Percentiles rank a stretch among this genome's conserved stretches.
phyloP scores from a whole-genome alignment of 345 rosid genomes.

The Mallotus nudiflorus region DNA sequence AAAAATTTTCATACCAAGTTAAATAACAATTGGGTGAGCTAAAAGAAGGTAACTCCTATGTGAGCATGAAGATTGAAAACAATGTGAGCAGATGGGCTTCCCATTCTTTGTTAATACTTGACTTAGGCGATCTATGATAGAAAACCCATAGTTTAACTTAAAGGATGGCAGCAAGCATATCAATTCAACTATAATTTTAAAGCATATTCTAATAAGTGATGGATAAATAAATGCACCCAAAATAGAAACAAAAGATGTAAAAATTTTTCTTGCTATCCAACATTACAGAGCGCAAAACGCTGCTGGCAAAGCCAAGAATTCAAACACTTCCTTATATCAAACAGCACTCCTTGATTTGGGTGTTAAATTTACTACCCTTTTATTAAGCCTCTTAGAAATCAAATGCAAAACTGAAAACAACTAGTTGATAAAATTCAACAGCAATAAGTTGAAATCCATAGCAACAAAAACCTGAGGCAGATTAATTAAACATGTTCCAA shows the following conservation, averaged over 20 bases:
- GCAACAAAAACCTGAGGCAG: background rate
- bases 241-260: background rate
- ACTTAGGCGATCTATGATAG: background rate
- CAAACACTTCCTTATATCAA: background rate
- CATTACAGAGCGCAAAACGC: background rate
- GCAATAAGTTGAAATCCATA: background rate
- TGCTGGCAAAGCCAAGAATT: background rate
- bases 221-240: background rate
- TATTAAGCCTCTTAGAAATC: background rate
- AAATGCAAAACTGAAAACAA: background rate
- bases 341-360: background rate
- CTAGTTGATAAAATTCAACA: too few species aligned
- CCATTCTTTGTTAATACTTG: background rate
- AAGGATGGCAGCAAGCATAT: background rate
- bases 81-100: background rate
- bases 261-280: background rate
- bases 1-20: too few species aligned
- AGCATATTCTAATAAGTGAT: background rate
- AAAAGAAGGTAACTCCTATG: background rate
- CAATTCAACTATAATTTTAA: background rate
- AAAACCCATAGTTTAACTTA: background rate
- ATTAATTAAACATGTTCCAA: too few species aligned
- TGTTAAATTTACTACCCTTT: background rate
- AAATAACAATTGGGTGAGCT: background rate
- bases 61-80: background rate